Evolutionary conservation across 2,329 filamentous ascomycete genomes (phyloP).

Genomic region (Cordyceps javanica): DNA sequence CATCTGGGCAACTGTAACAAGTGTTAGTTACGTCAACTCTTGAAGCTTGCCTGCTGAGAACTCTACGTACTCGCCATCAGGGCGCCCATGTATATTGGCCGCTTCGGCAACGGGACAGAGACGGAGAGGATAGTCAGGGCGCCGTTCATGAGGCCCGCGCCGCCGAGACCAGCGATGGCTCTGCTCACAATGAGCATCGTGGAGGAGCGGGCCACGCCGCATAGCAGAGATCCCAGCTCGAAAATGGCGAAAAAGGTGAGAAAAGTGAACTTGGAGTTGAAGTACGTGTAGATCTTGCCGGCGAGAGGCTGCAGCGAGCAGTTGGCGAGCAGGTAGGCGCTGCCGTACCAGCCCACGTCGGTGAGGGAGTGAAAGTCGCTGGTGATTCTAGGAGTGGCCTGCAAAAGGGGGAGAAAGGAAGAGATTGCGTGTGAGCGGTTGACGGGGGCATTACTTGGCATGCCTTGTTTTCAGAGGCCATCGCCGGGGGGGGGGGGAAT

Average conservation of each 20-base stretch:
- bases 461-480: too few species aligned
- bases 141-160: conserved; percentile 35
- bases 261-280: conserved; percentile 31
- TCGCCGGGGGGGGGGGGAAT: too few species aligned
- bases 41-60: too few species aligned
- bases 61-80: too few species aligned
- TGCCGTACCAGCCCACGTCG: conserved; percentile 53
- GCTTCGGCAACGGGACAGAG: too few species aligned
- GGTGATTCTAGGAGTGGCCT: conserved; percentile 44
- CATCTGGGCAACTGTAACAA: conserved; percentile 27
- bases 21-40: conserved; percentile 16
- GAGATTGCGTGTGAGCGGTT: too few species aligned
- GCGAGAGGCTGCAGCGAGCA: conserved; percentile 43
- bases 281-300: conserved; percentile 43
- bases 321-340: conserved; percentile 43
- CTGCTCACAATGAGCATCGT: conserved; percentile 43
- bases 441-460: too few species aligned
- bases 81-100: too few species aligned
- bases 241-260: conserved; percentile 25
- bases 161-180: conserved; percentile 41
- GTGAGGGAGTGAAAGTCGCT: conserved; percentile 41
- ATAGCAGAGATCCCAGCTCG: conserved; percentile 39
- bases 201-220: conserved; percentile 37
- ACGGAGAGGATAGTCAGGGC: conserved; percentile 27
- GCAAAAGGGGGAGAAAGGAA: too few species aligned